Conservation (phyloP, 1,139 yeast genomes). For the Hansenula lynferdii region DNA sequence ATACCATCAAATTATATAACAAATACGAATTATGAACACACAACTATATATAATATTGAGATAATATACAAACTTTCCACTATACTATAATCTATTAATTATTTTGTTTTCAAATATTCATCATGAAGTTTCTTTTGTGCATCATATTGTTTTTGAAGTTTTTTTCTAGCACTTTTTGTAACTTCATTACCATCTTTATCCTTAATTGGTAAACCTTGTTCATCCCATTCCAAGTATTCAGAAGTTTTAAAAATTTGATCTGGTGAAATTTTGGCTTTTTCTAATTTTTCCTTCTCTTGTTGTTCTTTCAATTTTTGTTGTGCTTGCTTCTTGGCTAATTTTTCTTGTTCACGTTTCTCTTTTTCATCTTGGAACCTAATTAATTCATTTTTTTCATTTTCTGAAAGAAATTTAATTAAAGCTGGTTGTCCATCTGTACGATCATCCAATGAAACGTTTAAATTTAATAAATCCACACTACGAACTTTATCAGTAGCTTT, state of each 20-base stretch:
- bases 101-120: slow-evolving; percentile 38
- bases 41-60: no score
- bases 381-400: slow-evolving; percentile 63
- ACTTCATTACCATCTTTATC: slow-evolving; percentile 78
- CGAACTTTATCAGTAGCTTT: slow-evolving; percentile 55
- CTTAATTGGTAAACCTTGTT: slow-evolving; percentile 74
- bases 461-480: slow-evolving; percentile 57
- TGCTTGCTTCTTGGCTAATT: slow-evolving; percentile 38
- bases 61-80: no score
- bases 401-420: slow-evolving; percentile 72
- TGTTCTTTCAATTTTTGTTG: slow-evolving; percentile 42
- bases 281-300: slow-evolving; percentile 62
- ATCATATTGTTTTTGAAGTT: slow-evolving; percentile 69
- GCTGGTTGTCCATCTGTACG: slow-evolving; percentile 73
- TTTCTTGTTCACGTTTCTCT: slow-evolving; percentile 47
- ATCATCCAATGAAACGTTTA: slow-evolving; percentile 87
- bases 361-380: slow-evolving; percentile 54
- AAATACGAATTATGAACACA: no score
- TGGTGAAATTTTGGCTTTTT: slow-evolving; percentile 69
- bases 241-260: slow-evolving; percentile 61
- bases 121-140: slow-evolving; percentile 79
- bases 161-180: slow-evolving; percentile 83
- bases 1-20: no score
- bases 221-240: slow-evolving; percentile 76
- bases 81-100: neutral